Evolutionary conservation across 805 yeast genomes (phyloP).

Genomic region (Candida sphagnicola): DNA sequence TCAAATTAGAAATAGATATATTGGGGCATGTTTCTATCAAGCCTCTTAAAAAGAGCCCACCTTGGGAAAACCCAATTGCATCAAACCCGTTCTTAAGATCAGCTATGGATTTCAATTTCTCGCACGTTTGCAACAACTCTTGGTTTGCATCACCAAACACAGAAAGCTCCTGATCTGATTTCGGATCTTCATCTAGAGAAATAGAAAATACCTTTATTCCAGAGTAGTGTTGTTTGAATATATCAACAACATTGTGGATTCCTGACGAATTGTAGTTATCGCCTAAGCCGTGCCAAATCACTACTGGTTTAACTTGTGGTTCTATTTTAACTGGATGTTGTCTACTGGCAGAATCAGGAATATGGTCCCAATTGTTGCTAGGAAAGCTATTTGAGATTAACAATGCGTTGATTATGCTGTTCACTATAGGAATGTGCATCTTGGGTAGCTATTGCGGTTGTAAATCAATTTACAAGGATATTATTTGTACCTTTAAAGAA

Average conservation of each 20-base stretch:
- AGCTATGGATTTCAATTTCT: slow-evolving; percentile 42
- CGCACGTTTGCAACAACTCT: slow-evolving; percentile 55
- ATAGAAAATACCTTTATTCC: slow-evolving; percentile 51
- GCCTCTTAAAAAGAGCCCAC: slow-evolving; percentile 75
- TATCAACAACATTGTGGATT: slow-evolving; percentile 42
- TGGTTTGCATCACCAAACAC: slow-evolving; percentile 56
- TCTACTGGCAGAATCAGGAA: too few relatives aligned
- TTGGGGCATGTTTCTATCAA: slow-evolving; percentile 54
- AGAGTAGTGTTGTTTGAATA: slow-evolving; percentile 46
- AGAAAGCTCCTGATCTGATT: slow-evolving; percentile 51
- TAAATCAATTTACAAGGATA: neutral
- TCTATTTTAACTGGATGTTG: neutral
- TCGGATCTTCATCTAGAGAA: slow-evolving; percentile 44
- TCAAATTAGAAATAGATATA: slow-evolving; percentile 41
- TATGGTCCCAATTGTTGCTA: too few relatives aligned
- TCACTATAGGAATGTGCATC: neutral
- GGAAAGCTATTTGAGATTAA: neutral
- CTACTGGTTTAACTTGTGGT: slow-evolving; percentile 45
- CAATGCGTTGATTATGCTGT: neutral
- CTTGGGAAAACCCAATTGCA: slow-evolving; percentile 79
- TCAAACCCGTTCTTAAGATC: slow-evolving; percentile 57
- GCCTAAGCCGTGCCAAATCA: slow-evolving; percentile 84
- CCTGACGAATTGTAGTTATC: slow-evolving; percentile 65
- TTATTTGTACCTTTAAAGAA: neutral
- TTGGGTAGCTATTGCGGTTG: neutral